Evolutionary conservation across 73 alveolate species (phyloP).

Genomic region (Paramecium caudatum): DNA sequence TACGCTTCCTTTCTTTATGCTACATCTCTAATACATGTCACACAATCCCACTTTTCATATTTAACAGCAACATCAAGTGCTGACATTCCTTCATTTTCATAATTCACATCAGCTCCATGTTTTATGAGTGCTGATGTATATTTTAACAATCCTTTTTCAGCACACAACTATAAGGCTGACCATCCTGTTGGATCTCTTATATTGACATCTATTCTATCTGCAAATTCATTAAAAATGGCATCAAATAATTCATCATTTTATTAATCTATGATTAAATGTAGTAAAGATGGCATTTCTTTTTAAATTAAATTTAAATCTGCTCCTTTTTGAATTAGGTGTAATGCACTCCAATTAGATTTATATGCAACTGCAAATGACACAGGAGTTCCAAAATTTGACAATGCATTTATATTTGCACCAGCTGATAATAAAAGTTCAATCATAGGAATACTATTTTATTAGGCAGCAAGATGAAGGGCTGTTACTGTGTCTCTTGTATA

Average conservation of each 20-base stretch:
- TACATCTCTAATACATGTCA: not conserved
- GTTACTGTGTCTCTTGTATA: slow-evolving; percentile 49
- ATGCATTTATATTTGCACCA: slow-evolving; percentile 68
- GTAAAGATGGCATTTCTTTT: slow-evolving; percentile 56
- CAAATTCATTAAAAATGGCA: not conserved
- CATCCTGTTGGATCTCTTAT: slow-evolving; percentile 68
- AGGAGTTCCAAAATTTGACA: slow-evolving; percentile 68
- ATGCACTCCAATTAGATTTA: slow-evolving; percentile 34
- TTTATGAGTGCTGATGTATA: slow-evolving; percentile 30
- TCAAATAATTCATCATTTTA: slow-evolving; percentile 66
- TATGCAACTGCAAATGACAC: slow-evolving; percentile 69
- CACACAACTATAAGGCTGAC: slow-evolving; percentile 72
- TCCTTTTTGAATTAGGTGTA: slow-evolving; percentile 50
- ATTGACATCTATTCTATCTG: slow-evolving; percentile 61
- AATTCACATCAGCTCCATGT: slow-evolving; percentile 64
- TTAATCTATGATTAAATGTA: slow-evolving; percentile 51
- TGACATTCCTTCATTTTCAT: slow-evolving; percentile 43
- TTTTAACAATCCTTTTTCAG: slow-evolving; percentile 67
- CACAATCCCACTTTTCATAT: slow-evolving; percentile 68
- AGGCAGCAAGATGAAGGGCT: slow-evolving; percentile 15
- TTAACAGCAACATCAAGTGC: slow-evolving; percentile 63
- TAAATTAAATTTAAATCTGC: slow-evolving; percentile 64
- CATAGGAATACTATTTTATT: slow-evolving; percentile 35
- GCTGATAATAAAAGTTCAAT: slow-evolving; percentile 26
- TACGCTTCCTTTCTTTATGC: slow-evolving; percentile 27